phyloP scores from a whole-genome alignment of 306 rosid genomes.

The Begonia loranthoides region DNA sequence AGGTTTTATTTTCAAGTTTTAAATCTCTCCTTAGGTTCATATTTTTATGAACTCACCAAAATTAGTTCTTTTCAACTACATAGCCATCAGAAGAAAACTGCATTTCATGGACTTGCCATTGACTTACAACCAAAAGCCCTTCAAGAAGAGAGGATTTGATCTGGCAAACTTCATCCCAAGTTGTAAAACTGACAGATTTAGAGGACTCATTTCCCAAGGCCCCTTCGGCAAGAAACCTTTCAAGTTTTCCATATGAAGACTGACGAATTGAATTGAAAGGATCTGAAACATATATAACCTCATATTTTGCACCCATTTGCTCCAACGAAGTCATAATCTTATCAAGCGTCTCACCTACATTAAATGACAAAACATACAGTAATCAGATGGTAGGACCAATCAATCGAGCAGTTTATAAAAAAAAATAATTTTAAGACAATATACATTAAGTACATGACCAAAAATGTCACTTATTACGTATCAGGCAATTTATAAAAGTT shows the following conservation, averaged over 20 bases:
- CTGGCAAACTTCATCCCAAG: constrained; percentile 74
- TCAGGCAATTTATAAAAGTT: constrained; percentile 6
- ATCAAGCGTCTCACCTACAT: constrained; percentile 48
- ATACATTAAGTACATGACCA: no score
- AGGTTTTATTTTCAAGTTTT: no score
- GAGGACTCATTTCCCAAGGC: constrained; percentile 28
- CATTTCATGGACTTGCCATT: constrained; percentile 11
- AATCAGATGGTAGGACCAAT: no score
- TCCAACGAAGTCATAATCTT: constrained; percentile 55
- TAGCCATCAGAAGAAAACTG: not conserved
- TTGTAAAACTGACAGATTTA: constrained; percentile 28
- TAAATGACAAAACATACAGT: not conserved
- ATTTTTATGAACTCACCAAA: no score
- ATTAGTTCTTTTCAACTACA: no score
- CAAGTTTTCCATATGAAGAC: constrained; percentile 57
- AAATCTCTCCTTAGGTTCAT: no score
- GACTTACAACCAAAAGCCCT: constrained; percentile 79
- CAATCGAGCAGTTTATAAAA: no score
- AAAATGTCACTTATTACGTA: constrained; percentile 1
- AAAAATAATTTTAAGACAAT: no score
- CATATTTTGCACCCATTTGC: constrained; percentile 69
- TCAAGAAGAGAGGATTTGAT: constrained; percentile 86
- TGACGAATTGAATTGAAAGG: constrained; percentile 39
- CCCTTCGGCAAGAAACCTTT: constrained; percentile 70
- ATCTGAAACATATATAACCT: constrained; percentile 79